Percentiles rank a stretch among this genome's conserved stretches.
These are phyloP conservation scores for Xylaria sp. DNA, from an alignment of 2,329 filamentous ascomycete genomes.

Conservation along the genomic window DNA sequence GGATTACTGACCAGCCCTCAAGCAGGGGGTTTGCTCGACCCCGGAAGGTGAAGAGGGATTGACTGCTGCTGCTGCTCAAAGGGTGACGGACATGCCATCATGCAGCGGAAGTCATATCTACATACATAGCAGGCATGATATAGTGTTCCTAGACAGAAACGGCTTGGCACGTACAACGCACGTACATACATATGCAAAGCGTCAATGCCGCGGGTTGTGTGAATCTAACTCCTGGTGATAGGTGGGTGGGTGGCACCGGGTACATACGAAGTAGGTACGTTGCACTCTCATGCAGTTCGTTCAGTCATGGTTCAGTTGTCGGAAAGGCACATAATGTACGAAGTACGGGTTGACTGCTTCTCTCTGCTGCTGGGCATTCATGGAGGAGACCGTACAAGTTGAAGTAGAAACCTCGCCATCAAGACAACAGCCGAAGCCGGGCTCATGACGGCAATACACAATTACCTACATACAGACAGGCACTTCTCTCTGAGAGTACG, in stretches of 20 bases:
- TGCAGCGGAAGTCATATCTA: background rate
- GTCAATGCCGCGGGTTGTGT: conserved; percentile 27
- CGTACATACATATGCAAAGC: conserved; percentile 27
- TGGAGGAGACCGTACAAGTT: background rate
- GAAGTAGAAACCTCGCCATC: background rate
- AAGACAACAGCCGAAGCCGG: background rate
- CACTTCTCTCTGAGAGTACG: no score
- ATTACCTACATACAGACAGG: background rate
- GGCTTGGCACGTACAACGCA: conserved; percentile 26
- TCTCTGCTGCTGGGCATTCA: no score
- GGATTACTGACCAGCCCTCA: background rate
- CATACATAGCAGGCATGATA: background rate
- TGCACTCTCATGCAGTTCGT: conserved; percentile 17
- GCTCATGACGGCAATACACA: background rate
- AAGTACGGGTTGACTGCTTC: no score
- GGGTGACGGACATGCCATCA: conserved; percentile 15
- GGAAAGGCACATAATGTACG: conserved; percentile 3
- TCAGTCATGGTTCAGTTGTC: conserved; percentile 7
- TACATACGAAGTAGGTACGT: background rate
- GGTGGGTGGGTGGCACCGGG: background rate
- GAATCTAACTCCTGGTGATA: conserved; percentile 25
- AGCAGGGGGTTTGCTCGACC: conserved; percentile 1
- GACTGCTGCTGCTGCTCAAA: background rate
- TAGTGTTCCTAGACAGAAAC: background rate
- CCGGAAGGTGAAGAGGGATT: background rate